phyloP scores from a whole-genome alignment of 306 rosid genomes.

The Quercus variabilis region DNA sequence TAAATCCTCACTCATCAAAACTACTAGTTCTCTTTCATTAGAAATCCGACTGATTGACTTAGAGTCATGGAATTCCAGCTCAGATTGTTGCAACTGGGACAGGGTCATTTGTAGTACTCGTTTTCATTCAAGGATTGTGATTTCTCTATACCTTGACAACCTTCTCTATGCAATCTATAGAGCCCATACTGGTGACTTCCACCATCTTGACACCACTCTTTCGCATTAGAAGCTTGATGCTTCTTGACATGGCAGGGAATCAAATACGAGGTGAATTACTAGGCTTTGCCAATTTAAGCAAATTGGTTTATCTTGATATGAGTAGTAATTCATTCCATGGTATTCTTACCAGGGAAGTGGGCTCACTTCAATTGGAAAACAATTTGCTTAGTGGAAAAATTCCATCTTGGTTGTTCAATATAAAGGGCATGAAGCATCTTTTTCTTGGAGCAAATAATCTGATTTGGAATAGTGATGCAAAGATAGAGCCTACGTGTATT shows the following conservation, averaged over 20 bases:
- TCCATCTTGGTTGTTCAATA: constrained; percentile 24
- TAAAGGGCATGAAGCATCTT: constrained; percentile 15
- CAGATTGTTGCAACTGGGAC: constrained; percentile 28
- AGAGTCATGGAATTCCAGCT: constrained; percentile 28
- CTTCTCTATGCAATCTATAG: background rate
- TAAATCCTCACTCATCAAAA: constrained; percentile 13
- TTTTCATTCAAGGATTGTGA: background rate
- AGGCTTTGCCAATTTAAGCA: too few species aligned
- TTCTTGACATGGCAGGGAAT: background rate
- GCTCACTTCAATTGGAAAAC: background rate
- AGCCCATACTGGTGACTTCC: background rate
- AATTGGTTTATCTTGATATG: too few species aligned
- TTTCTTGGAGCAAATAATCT: constrained; percentile 6
- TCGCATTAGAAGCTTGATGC: constrained; percentile 17
- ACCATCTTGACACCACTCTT: constrained; percentile 15
- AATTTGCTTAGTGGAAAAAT: constrained; percentile 17
- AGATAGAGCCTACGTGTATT: background rate
- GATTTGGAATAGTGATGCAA: background rate
- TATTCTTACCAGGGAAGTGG: too few species aligned
- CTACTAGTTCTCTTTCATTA: background rate
- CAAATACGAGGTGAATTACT: too few species aligned
- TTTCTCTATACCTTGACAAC: background rate
- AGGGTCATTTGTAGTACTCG: constrained; percentile 9
- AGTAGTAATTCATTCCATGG: constrained; percentile 7
- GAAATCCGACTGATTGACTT: background rate